Evolutionary conservation across 2,329 filamentous ascomycete genomes (phyloP), one percentile per base, ranked within the genome.

Genomic region (Nannizziopsis barbatae): DNA sequence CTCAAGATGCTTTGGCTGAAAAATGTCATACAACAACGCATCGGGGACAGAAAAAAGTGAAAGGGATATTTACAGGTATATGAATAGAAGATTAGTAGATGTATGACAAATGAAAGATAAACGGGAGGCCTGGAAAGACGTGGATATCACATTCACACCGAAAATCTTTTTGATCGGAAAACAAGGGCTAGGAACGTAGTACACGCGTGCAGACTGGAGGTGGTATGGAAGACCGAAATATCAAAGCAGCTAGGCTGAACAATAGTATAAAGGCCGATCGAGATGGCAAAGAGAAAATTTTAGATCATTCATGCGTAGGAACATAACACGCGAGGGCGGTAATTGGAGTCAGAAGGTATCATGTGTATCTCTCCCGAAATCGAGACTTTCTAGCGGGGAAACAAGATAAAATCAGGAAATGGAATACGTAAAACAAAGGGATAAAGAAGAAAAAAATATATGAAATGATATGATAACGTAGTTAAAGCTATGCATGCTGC

Each of bases 401-500:
- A 27, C 7, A 3, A 27, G 7, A 27, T 27, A 3, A 27, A 27
- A 27, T 7, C 22, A 27, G n/a, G n/a, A 27, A 27, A 27, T 7
- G 22, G 22, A 27, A 7, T 3, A 27, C 35, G n/a, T 14, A 37
- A n/a, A 17, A 12, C 2, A 15, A 14, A 37, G n/a, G n/a, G n/a
- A n/a, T n/a, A n/a, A n/a, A n/a, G n/a, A n/a, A n/a, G n/a, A n/a
- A n/a, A n/a, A n/a, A n/a, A n/a, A n/a, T n/a, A n/a, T n/a, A n/a
- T n/a, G n/a, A 37, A 37, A 14, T 15, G 8, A 37, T 15, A 18
- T 38, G 11, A 27, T 20, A 22, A 11, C 35, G 12, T 10, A 38
- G 14, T 22, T 41, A 41, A 30, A 27, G 22, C 17, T 42, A 47
- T 50, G 57, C 32, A 50, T 48, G 27, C 51, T 52, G 30, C 52